Evolutionary conservation across 805 yeast species (phyloP).

Genomic region (Kazachstania viticola): DNA sequence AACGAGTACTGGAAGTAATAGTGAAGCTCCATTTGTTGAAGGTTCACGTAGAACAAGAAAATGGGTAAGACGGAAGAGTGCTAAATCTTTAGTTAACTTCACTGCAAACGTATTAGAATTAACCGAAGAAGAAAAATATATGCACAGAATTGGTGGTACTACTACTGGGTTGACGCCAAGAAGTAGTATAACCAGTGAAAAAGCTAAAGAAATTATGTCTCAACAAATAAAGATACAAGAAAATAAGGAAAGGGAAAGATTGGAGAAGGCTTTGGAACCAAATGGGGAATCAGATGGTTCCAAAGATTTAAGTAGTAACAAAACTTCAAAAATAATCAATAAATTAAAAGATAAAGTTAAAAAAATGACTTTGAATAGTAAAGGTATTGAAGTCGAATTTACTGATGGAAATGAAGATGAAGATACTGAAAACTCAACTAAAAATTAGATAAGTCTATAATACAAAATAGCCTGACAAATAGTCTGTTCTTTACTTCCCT

Average conservation of each 20-base stretch:
- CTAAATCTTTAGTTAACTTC: slow-evolving; percentile 59
- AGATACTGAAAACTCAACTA: neutral
- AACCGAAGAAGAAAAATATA: slow-evolving; percentile 44
- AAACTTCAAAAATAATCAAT: slow-evolving; percentile 6
- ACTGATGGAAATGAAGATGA: neutral
- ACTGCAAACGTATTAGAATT: slow-evolving; percentile 58
- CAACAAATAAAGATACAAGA: neutral
- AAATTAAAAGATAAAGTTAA: slow-evolving; percentile 12
- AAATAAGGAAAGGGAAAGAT: neutral
- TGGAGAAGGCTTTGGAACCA: neutral
- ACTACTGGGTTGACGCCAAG: slow-evolving; percentile 16
- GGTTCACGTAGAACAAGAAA: slow-evolving; percentile 32
- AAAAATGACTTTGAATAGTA: slow-evolving; percentile 2
- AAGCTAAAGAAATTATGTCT: slow-evolving; percentile 4
- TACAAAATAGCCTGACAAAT: too few species aligned
- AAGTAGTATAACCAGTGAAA: slow-evolving; percentile 11
- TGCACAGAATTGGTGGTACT: slow-evolving; percentile 18
- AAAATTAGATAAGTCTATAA: neutral
- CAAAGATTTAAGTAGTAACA: neutral
- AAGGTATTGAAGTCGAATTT: neutral
- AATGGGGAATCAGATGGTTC: neutral
- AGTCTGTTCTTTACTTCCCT: too few species aligned
- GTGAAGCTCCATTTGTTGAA: slow-evolving; percentile 3
- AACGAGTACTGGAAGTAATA: slow-evolving; percentile 3
- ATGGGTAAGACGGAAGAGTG: slow-evolving; percentile 55